Base-by-base conservation (phyloP, 1,284 basidiomycete genomes). In the Testicularia cyperi region DNA sequence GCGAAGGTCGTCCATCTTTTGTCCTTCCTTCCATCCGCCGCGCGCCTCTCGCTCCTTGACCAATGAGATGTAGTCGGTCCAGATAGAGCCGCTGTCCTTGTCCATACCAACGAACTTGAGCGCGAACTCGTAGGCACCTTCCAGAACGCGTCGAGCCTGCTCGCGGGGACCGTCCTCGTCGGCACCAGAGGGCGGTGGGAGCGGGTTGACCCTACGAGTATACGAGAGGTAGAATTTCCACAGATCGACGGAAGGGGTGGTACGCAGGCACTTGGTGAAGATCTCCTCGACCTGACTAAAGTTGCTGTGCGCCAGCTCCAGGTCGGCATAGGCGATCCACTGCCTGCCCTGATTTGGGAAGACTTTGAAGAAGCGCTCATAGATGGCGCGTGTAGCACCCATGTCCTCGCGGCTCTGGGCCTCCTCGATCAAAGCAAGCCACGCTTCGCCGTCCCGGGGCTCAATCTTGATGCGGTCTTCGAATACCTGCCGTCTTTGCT, bases 91-190 rank as follows among this genome's bases (percentile, higher is more conserved):
- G 29, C 80, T 79, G 37, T 82, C 80, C 21, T 80, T 78, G 68
- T 83, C 82, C 32, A 88, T 86, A 13, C 92, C 92, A 36, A 96
- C 86, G 69, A 91, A 88, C 53, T 85, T 86, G 42, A 97, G 80
- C 0, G 91, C 92, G 72, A 91, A 96, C 71, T 98, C 92, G 77
- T 92, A 98, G 6, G 92, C 90, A 64, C 89, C 87, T 29, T 86
- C 85, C 46, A 98, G 85, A 13, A 83, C 84, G 35, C 70, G 88
- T 83, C 68, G 87, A 81, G 61, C 85, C 83, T 51, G 70, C 46
- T 81, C 78, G 18, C 82, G 81, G 28, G 82, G 83, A 7, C 78
- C 75, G 33, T 83, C 82, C 35, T 72, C 78, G 54, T 68, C 54
- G 73, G 70, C 62, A 74, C 47, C 48, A 3, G 58, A 63, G 4